These are phyloP conservation scores for Phylloporus sp. DNA, from an alignment of 768 basidiomycete genomes.

Conservation along the genomic window DNA sequence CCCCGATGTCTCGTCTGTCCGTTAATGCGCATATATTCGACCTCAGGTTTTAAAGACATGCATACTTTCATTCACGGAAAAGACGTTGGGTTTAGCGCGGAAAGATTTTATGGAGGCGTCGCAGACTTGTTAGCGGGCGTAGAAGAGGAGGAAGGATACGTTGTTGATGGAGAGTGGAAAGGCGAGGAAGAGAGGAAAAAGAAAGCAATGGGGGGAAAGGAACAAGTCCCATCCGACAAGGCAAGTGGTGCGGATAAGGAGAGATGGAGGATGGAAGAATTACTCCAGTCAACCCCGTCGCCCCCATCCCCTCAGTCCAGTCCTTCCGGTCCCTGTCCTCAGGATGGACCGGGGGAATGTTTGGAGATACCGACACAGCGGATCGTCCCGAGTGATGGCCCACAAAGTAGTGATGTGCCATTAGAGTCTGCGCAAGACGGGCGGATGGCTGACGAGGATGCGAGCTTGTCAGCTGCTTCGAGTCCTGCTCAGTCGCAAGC, in stretches of 20 bases:
- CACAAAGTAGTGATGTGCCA: not conserved
- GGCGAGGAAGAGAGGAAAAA: conserved; percentile 16
- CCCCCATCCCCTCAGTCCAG: conserved; percentile 1
- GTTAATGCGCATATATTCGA: not conserved
- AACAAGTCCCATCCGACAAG: conserved; percentile 1
- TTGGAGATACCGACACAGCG: conserved; percentile 1
- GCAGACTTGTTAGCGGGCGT: conserved; percentile 72
- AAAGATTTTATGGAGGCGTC: conserved; percentile 84
- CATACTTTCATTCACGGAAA: conserved; percentile 86
- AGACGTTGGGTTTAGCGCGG: conserved; percentile 87
- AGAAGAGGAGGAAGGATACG: conserved; percentile 54
- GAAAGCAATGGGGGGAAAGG: not conserved
- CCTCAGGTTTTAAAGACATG: conserved; percentile 60
- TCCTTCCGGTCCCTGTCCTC: not conserved
- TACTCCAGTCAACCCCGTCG: conserved; percentile 13
- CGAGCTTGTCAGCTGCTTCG: not conserved
- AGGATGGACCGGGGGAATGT: not conserved
- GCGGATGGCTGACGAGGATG: not conserved
- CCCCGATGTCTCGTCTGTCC: not conserved
- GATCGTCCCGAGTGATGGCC: not conserved
- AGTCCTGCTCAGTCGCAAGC: not conserved
- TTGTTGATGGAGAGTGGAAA: conserved; percentile 19
- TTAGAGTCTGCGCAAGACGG: not conserved
- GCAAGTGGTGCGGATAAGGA: conserved; percentile 10
- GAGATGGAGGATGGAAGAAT: conserved; percentile 23